Evolutionary conservation across 805 yeast species (phyloP), one percentile per base, ranked within the genome.

Genomic region (Tetrapisispora arboricola): DNA sequence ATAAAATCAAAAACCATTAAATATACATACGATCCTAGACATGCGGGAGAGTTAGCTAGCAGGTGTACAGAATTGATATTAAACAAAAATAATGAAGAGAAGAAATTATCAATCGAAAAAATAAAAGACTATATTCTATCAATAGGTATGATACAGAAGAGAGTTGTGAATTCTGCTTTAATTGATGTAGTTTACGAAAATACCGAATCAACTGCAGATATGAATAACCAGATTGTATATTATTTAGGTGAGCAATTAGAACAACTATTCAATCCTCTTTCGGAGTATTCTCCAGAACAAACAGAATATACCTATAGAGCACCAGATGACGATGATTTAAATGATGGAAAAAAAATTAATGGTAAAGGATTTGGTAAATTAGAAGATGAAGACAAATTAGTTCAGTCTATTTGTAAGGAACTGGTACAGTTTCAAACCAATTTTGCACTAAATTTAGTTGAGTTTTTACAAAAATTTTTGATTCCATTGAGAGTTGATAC

Each of bases 211-310:
- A 67, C 71, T 2, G 70, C 76, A 19, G 84, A 82, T 35, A 65
- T 72, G 13, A 90, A 88, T 59, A 87, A 88, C 54, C 75, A 70
- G 43, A 58, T 90, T 17, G 96, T 87, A 0, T 80, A 71, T 45
- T 58, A 81, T 27, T 62, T 90, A 6, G 97, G 97, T 1, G 80
- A 79, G 32, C 96, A 88, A 58, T 63, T 85, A 32, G 96, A 88
- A 48, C 90, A 82, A 50, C 62, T 90, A 29, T 90, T 90, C 60
- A 94, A 90, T 53, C 95, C 96, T 1, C 63, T 87, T 41, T 71
- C 84, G 5, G 96, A 88, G 60, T 90, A 90, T 57, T 84, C 94
- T 0, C 97, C 96, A 0, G 96, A 90, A 59, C 76, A 80, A 24
- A 76, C 94, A 29, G 90, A 82, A 45, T 68, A 72, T 43, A 68